phyloP scores from a whole-genome alignment of 495 filamentous ascomycete species.

The Xylaria scruposa region DNA sequence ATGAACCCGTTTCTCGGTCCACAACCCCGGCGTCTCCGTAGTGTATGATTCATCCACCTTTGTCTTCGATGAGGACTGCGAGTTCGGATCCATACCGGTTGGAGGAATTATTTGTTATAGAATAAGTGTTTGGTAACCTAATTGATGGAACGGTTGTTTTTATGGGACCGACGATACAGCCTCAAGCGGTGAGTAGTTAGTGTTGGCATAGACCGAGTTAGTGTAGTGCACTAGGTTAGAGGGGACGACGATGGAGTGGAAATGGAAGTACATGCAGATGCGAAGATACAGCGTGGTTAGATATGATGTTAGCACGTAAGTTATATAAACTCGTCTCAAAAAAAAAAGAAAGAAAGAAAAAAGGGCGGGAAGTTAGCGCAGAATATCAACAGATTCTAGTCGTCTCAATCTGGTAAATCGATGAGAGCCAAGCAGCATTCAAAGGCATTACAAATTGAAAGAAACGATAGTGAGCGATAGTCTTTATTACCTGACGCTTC shows the following conservation, averaged over 20 bases:
- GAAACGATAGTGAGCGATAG: background rate
- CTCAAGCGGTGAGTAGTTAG: background rate
- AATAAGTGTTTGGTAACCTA: background rate
- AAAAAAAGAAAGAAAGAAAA: background rate
- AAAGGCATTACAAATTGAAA: background rate
- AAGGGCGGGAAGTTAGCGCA: background rate
- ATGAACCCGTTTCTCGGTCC: background rate
- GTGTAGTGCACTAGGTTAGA: background rate
- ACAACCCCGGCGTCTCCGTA: background rate
- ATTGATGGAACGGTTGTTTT: background rate
- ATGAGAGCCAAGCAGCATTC: background rate
- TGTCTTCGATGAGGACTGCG: background rate
- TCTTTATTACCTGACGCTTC: background rate
- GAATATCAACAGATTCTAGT: background rate
- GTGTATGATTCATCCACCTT: background rate
- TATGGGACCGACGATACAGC: background rate
- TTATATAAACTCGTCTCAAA: background rate
- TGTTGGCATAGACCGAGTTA: background rate
- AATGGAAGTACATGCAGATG: background rate
- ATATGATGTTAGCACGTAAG: background rate
- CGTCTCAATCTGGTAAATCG: background rate
- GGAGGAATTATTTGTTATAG: background rate
- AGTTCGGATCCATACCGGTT: background rate
- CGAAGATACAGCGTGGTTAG: background rate
- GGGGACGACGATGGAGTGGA: background rate